Base-by-base conservation (phyloP, 257 asterid genomes). In the Solanum neorickii region DNA sequence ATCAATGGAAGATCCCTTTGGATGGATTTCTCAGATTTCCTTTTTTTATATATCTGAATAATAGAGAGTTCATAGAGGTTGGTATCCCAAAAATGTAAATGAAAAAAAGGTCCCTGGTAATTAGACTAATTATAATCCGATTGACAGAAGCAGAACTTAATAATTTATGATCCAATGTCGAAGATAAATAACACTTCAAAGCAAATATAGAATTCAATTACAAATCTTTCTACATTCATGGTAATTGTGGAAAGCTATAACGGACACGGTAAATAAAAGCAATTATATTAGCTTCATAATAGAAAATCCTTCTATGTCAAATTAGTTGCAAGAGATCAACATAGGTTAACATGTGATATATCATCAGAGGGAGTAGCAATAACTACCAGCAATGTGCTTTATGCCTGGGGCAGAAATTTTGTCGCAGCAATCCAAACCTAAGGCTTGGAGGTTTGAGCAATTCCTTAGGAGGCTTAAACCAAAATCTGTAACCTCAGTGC, bases 381-480 rank as follows among this genome's bases (percentile, higher is more conserved):
- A 37, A 87, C 49, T 88, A 96, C 99, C 96, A 60, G 90, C 92
- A 31, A 97, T 90, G 82, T 90, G 92, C 87, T 88, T 89, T 87
- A 97, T 89, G 41, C 99, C 98, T 82, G 42, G 76, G 92, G 94
- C 94, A 3, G 98, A 93, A 86, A 97, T 94, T 89, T 88, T 93
- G 39, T 94, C 96, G 52, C 99, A 97, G 74, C 89, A 95, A 89
- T 94, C 95, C 78, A 95, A 91, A 89, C 93, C 92, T 89, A 95
- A 91, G 66, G 94, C 93, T 89, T 94, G 94, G 87, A 96, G 94
- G 84, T 90, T 93, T 86, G 87, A 70, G 92, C 99, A 97, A 44
- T 88, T 95, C 88, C 89, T 92, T 76, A 97, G 93, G 87, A 87
- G 91, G 76, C 86, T 89, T 86, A 97, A 88, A 70, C 98, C 99